Percentiles rank a stretch among this genome's conserved stretches.
phyloP scores from a whole-genome alignment of 495 filamentous ascomycete species.

The Geoglossum glabrum region DNA sequence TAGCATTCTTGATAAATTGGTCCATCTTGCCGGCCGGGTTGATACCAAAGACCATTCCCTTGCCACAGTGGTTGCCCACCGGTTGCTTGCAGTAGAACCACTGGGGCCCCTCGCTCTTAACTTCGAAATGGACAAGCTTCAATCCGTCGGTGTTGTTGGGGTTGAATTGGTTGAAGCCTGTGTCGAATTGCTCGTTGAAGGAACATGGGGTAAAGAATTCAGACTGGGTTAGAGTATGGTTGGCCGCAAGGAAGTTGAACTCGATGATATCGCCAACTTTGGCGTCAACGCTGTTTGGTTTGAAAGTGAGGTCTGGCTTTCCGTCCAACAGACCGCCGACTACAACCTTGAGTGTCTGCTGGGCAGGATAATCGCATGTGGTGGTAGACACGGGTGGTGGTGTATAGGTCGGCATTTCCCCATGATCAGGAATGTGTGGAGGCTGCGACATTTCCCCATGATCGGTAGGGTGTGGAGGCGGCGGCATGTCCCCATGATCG shows the following conservation, averaged over 20 bases:
- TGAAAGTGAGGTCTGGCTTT: background rate
- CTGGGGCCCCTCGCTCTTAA: constrained; percentile 1
- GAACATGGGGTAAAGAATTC: constrained; percentile 5
- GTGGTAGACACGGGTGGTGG: background rate
- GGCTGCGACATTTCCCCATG: no score
- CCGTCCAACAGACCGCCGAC: background rate
- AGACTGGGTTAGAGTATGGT: constrained; percentile 11
- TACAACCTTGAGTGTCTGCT: background rate
- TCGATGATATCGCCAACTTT: constrained; percentile 5
- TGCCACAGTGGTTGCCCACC: constrained; percentile 6
- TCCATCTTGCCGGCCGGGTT: constrained; percentile 8
- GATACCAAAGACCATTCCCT: constrained; percentile 11
- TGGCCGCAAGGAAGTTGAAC: constrained; percentile 9
- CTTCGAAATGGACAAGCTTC: background rate
- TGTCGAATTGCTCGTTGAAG: constrained; percentile 7
- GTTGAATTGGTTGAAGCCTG: constrained; percentile 12
- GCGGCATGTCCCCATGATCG: no score
- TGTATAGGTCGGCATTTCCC: no score
- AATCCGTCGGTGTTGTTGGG: constrained; percentile 1
- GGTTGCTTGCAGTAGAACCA: constrained; percentile 10
- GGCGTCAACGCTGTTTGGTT: background rate
- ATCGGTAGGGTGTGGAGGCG: background rate
- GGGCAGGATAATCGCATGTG: background rate
- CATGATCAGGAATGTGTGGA: background rate
- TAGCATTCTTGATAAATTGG: constrained; percentile 9